These are phyloP conservation scores for Amanita brunnescens DNA, from an alignment of 768 basidiomycete genomes.

Conservation along the genomic window DNA sequence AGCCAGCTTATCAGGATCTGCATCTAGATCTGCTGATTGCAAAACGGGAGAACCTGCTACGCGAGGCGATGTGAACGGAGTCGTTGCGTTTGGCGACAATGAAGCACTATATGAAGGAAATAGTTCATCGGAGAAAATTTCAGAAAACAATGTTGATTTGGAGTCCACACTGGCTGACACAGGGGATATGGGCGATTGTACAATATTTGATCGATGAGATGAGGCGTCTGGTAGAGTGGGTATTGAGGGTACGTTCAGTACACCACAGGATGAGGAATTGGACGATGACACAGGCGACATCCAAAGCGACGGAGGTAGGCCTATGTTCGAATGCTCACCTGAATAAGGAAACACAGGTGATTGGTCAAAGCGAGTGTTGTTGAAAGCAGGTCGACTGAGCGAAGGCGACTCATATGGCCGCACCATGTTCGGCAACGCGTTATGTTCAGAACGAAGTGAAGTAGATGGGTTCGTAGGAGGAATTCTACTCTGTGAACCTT, in stretches of 20 bases:
- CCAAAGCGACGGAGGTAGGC: conserved; percentile 73
- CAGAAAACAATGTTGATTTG: conserved; percentile 56
- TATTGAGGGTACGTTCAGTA: conserved; percentile 28
- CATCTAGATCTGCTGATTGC: conserved; percentile 35
- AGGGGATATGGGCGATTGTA: conserved; percentile 35
- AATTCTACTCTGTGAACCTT: conserved; percentile 1
- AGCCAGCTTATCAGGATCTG: conserved; percentile 57
- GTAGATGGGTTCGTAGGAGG: neutral
- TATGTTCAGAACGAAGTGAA: neutral
- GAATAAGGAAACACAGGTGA: conserved; percentile 21
- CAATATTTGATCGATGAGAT: conserved; percentile 26
- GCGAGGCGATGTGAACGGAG: conserved; percentile 56
- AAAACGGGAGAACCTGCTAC: conserved; percentile 65
- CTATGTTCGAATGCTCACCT: conserved; percentile 42
- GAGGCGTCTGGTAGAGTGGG: conserved; percentile 26
- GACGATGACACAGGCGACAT: conserved; percentile 63
- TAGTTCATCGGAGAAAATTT: conserved; percentile 64
- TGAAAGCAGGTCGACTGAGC: conserved; percentile 5
- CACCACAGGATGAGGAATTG: conserved; percentile 30
- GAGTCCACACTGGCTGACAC: conserved; percentile 40
- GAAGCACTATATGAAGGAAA: conserved; percentile 33
- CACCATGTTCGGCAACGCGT: neutral
- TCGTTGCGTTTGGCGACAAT: conserved; percentile 35
- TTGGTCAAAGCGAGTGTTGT: conserved; percentile 11
- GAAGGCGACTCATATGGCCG: neutral